These are phyloP conservation scores for Boletus sp. DNA, from an alignment of 1,284 basidiomycete species.

Conservation along the genomic window DNA sequence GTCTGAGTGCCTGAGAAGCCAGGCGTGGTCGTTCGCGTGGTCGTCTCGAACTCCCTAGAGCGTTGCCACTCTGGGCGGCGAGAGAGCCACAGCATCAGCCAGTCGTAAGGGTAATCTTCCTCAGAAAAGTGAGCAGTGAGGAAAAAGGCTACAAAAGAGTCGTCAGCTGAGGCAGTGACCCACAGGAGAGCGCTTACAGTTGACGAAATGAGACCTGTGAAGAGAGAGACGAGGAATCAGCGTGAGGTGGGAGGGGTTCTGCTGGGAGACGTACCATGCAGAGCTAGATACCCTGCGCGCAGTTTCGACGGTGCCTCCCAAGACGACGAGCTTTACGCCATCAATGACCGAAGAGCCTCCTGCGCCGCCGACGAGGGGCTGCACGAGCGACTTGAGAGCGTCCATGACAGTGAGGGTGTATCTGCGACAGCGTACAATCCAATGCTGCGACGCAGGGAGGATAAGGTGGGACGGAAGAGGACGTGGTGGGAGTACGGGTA, in stretches of 20 bases:
- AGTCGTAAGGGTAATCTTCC: conserved; percentile 81
- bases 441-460: conserved; percentile 27
- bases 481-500: conserved; percentile 26
- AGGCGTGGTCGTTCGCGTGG: conserved; percentile 58
- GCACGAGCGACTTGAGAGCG: conserved; percentile 74
- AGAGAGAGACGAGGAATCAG: conserved; percentile 9
- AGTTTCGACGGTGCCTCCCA: conserved; percentile 81
- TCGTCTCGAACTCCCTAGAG: conserved; percentile 80
- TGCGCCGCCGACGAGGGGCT: conserved; percentile 71
- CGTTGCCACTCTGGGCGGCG: conserved; percentile 79
- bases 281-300: conserved; percentile 74
- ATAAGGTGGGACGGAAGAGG: conserved; percentile 3
- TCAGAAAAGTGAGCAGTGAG: conserved; percentile 81
- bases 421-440: conserved; percentile 27
- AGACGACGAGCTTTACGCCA: conserved; percentile 80
- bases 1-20: conserved; percentile 46
- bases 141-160: conserved; percentile 63
- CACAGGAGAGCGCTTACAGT: conserved; percentile 52
- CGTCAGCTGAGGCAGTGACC: conserved; percentile 10
- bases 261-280: conserved; percentile 53
- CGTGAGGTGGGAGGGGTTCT: neutral
- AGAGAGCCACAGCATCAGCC: conserved; percentile 80
- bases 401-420: conserved; percentile 51
- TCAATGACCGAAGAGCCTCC: conserved; percentile 74
- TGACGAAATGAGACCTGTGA: conserved; percentile 71